These are phyloP conservation scores for Spathaspora girioi DNA, from an alignment of 805 yeast species.

Conservation along the genomic window DNA sequence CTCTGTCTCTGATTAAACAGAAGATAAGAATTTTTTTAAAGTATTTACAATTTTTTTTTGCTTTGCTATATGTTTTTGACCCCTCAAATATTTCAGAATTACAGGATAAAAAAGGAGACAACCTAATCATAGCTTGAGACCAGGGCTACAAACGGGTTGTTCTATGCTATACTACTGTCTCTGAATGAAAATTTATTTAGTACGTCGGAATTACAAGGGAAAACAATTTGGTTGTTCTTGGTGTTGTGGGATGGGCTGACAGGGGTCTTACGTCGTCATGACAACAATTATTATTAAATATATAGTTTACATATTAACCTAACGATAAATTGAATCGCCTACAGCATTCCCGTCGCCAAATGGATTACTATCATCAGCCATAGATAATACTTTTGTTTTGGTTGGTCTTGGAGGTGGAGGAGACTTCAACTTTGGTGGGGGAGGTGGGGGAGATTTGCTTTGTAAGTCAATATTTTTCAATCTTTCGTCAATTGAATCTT, in stretches of 20 bases:
- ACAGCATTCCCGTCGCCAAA: constrained; percentile 34
- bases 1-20: not conserved
- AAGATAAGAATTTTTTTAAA: not conserved
- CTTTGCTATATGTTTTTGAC: not conserved
- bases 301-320: not conserved
- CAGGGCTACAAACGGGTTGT: not conserved
- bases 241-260: no score
- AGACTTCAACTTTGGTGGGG: constrained; percentile 18
- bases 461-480: constrained; percentile 9
- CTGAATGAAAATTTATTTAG: no score
- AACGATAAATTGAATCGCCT: constrained; percentile 14
- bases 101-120: constrained; percentile 10
- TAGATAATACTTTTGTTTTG: constrained; percentile 13
- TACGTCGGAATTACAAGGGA: no score
- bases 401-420: constrained; percentile 13
- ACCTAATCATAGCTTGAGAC: not conserved
- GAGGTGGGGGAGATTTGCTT: constrained; percentile 7
- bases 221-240: no score
- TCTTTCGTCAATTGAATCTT: constrained; percentile 8
- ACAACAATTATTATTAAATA: not conserved
- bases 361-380: constrained; percentile 27
- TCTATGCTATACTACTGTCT: no score
- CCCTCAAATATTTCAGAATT: not conserved
- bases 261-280: not conserved
- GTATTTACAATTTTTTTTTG: not conserved